Evolutionary conservation across 2,329 filamentous ascomycete species (phyloP).

Genomic region (Dendrostoma leiphaemia): DNA sequence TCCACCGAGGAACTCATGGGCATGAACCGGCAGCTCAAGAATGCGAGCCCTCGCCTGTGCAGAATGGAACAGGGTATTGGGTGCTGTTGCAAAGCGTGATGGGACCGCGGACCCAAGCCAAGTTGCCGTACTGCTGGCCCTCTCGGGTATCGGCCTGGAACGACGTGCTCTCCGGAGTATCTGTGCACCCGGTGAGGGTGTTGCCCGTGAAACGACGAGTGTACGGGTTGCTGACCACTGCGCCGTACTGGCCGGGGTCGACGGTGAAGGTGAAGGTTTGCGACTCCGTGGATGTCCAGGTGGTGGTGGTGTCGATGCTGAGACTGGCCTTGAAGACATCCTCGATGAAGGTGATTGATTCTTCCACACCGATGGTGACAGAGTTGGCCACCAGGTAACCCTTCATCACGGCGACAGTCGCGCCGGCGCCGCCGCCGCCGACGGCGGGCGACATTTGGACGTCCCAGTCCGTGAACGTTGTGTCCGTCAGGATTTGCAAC

Average conservation of each 20-base stretch:
- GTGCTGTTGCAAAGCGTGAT: constrained; percentile 36
- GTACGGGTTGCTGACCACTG: constrained; percentile 36
- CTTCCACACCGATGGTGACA: background rate
- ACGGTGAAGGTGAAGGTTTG: constrained; percentile 31
- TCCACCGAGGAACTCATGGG: no score
- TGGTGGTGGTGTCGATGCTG: constrained; percentile 22
- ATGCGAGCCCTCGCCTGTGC: constrained; percentile 32
- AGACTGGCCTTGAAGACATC: constrained; percentile 25
- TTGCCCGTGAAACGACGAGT: constrained; percentile 32
- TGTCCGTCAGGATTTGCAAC: constrained; percentile 24
- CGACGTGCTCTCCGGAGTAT: constrained; percentile 22
- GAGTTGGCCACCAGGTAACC: constrained; percentile 35
- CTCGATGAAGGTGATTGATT: background rate
- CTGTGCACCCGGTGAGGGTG: constrained; percentile 32
- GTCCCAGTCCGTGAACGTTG: constrained; percentile 38
- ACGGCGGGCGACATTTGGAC: constrained; percentile 34
- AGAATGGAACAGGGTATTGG: constrained; percentile 33
- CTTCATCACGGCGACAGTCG: constrained; percentile 27
- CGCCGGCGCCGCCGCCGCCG: constrained; percentile 26
- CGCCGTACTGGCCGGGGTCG: constrained; percentile 34
- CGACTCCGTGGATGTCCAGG: constrained; percentile 32
- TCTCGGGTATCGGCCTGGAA: constrained; percentile 34
- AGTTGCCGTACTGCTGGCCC: constrained; percentile 28
- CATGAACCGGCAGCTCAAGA: no score
- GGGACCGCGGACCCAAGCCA: constrained; percentile 39